Evolutionary conservation across 176 grass and related monocot genomes (phyloP), one percentile per base, ranked within the genome.

Genomic region (Oryza glaberrima): DNA sequence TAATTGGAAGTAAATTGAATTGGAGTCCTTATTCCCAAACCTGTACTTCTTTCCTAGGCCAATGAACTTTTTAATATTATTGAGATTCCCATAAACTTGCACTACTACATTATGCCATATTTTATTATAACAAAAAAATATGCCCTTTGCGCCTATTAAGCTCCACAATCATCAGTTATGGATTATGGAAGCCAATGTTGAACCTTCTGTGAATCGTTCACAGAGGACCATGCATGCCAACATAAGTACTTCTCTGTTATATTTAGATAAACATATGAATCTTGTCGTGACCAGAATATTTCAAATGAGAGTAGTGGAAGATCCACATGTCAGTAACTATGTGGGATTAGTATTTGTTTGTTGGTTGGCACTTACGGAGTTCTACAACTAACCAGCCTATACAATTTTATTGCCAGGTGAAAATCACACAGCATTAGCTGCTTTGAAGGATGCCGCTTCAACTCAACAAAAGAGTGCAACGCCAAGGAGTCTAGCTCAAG

Each of bases 401-500:
- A 61, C 2, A 67, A 25, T 63, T 26, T 43, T 40, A 15, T 88
- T 90, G 65, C 49, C 76, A 95, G 93, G 63, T 83, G 93, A 90
- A 76, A 86, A 92, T 70, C 75, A 79, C 76, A 71, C 67, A 67
- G 75, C 67, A 65, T 58, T 82, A 12, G 32, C 51, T 79, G 77
- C 70, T 72, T 79, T 81, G 76, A 94, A 95, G 69, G 97, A 94
- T 77, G 78, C 69, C 30, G 68, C 78, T 70, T 87, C 75, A 14
- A 44, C 84, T 61, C 83, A 86, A 63, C 85, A 81, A 70, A 90
- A 92, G 77, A 84, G 65, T 56, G 89, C 61, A 19, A 88, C 80
- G 38, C 65, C 69, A 23, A 89, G 83, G 83, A 85, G 87, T 72
- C 91, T 23, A 26, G 51, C 48, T 69, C 81, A 85, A 76, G 81